Conservation (phyloP, 2,329 filamentous ascomycete genomes). For the Fusarium robinianum region DNA sequence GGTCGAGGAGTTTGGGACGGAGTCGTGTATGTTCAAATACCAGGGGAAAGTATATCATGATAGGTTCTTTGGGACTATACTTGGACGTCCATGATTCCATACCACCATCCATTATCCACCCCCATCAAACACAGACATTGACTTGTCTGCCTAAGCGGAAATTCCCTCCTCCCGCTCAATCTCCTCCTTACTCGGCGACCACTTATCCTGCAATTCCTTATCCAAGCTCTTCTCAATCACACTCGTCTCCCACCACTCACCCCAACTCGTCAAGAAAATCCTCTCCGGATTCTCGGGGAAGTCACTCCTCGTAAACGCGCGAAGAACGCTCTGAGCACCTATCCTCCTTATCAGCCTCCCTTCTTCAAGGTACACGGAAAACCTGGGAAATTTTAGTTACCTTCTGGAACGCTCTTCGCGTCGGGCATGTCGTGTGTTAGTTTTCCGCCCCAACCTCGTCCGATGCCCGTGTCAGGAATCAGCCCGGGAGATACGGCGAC, state of each 20-base stretch:
- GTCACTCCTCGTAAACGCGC: conserved; percentile 50
- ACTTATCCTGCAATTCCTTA: conserved; percentile 55
- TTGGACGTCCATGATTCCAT: no score
- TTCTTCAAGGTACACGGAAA: not conserved
- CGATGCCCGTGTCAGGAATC: conserved; percentile 53
- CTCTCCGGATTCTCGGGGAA: conserved; percentile 56
- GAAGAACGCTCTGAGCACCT: conserved; percentile 53
- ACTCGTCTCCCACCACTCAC: conserved; percentile 58
- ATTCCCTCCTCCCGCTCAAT: conserved; percentile 51
- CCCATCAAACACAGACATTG: not conserved
- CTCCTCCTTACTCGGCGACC: conserved; percentile 52
- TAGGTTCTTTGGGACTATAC: no score
- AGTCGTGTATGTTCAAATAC: no score
- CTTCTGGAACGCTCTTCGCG: conserved; percentile 53
- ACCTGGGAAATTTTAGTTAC: no score
- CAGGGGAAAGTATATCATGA: no score
- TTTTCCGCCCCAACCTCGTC: conserved; percentile 38
- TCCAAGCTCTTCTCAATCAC: conserved; percentile 49
- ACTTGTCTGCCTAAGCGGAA: conserved; percentile 1
- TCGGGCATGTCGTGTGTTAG: conserved; percentile 46
- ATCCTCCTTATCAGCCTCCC: conserved; percentile 11
- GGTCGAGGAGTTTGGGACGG: no score
- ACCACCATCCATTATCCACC: no score
- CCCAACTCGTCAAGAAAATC: conserved; percentile 61
- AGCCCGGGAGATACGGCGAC: conserved; percentile 59